A percentile compares a stretch with the other conserved stretches of the same genome.
phyloP scores from a whole-genome alignment of 495 filamentous ascomycete species.

The Penicillium crystallinum region DNA sequence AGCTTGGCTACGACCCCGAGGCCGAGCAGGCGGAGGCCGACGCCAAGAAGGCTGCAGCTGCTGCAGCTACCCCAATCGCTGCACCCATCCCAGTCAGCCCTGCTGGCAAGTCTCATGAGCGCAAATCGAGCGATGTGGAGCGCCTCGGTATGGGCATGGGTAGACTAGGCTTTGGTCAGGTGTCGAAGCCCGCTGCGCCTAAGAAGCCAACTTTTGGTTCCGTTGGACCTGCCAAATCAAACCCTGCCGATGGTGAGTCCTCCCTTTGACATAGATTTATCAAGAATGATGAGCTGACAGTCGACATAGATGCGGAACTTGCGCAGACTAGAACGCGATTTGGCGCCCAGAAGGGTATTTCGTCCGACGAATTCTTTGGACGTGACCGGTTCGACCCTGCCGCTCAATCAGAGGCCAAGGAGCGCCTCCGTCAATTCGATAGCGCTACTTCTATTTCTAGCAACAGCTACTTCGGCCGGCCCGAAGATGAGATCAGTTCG shows the following conservation, averaged over 20 bases:
- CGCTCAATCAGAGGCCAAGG: slow-evolving; percentile 79
- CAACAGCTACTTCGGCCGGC: slow-evolving; percentile 93
- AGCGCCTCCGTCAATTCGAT: slow-evolving; percentile 84
- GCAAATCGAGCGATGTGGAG: slow-evolving; percentile 72
- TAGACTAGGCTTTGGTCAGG: slow-evolving; percentile 85
- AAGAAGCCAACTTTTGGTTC: slow-evolving; percentile 89
- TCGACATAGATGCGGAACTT: slow-evolving; percentile 35
- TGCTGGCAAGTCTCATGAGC: slow-evolving; percentile 44
- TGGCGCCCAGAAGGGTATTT: slow-evolving; percentile 90
- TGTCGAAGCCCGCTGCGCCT: slow-evolving; percentile 55
- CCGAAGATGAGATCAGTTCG: slow-evolving; percentile 59
- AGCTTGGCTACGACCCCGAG: slow-evolving; percentile 95
- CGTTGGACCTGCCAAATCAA: slow-evolving; percentile 57
- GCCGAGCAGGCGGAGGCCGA: slow-evolving; percentile 64
- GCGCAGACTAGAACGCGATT: slow-evolving; percentile 48
- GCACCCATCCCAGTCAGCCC: slow-evolving; percentile 74
- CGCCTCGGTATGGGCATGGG: slow-evolving; percentile 86
- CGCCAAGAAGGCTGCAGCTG: slow-evolving; percentile 49
- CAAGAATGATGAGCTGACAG: slow-evolving; percentile 5
- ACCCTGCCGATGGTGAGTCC: slow-evolving; percentile 62
- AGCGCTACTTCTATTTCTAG: slow-evolving; percentile 88
- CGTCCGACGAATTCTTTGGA: slow-evolving; percentile 96
- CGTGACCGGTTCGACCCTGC: slow-evolving; percentile 77
- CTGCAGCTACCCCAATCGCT: slow-evolving; percentile 51
- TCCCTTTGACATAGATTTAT: neutral